Conservation (phyloP, 108 stramenopile species). For the Parietichytrium sp. region DNA sequence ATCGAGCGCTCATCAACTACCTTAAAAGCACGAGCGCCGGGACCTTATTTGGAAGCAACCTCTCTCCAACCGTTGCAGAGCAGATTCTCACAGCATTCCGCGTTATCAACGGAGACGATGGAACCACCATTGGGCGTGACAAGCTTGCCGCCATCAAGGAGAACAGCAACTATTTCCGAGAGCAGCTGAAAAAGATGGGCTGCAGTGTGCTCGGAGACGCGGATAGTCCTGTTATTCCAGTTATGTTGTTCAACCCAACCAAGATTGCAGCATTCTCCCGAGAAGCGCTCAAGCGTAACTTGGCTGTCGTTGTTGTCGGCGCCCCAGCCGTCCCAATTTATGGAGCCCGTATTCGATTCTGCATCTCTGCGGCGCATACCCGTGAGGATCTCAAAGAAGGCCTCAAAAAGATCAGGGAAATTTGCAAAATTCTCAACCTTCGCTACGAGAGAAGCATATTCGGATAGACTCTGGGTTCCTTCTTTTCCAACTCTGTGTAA, state of each 20-base stretch:
- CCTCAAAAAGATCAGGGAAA: slow-evolving; percentile 80
- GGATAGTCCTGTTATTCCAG: slow-evolving; percentile 94
- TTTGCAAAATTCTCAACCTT: slow-evolving; percentile 47
- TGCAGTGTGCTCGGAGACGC: slow-evolving; percentile 89
- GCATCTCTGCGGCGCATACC: slow-evolving; percentile 95
- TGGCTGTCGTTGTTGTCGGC: slow-evolving; percentile 97
- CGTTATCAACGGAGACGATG: slow-evolving; percentile 93
- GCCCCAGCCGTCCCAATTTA: slow-evolving; percentile 94
- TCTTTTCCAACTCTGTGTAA: too few relatives aligned
- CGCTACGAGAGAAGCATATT: slow-evolving; percentile 23
- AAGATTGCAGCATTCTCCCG: slow-evolving; percentile 96
- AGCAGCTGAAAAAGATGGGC: slow-evolving; percentile 87
- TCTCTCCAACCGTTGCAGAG: slow-evolving; percentile 87
- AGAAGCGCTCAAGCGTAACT: slow-evolving; percentile 90
- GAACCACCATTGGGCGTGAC: slow-evolving; percentile 77
- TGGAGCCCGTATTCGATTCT: slow-evolving; percentile 84
- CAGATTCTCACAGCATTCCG: slow-evolving; percentile 85
- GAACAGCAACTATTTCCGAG: slow-evolving; percentile 94
- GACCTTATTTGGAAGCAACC: slow-evolving; percentile 79
- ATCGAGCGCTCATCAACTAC: slow-evolving; percentile 74
- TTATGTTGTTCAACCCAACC: slow-evolving; percentile 93
- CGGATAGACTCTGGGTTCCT: neutral
- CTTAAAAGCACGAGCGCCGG: slow-evolving; percentile 80
- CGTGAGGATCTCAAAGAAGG: slow-evolving; percentile 81
- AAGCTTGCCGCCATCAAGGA: slow-evolving; percentile 86